A percentile compares a stretch with the other conserved stretches of the same genome.
Conservation (phyloP, 441 rosid genomes). For the Kokia cookei region DNA sequence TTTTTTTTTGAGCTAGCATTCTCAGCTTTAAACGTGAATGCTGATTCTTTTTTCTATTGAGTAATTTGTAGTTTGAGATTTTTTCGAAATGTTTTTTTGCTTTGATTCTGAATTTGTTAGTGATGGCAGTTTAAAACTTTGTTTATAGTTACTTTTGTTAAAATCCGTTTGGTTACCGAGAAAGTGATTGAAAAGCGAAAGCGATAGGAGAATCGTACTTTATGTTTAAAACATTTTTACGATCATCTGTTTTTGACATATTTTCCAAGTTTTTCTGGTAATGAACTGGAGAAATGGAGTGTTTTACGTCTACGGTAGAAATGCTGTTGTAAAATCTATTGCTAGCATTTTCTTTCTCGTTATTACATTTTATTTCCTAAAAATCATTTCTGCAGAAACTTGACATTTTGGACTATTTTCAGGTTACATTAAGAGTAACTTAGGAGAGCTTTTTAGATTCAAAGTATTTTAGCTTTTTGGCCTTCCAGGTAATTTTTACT, state of each 20-base stretch:
- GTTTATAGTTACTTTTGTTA: neutral
- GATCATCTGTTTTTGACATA: neutral
- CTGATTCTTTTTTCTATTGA: neutral
- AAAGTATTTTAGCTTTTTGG: slow-evolving; percentile 4
- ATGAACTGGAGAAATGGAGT: neutral
- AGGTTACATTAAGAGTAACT: neutral
- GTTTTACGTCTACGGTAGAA: neutral
- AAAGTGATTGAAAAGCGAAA: slow-evolving; percentile 10
- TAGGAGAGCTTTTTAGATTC: neutral
- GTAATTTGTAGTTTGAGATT: neutral
- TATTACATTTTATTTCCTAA: neutral
- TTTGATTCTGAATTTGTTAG: neutral
- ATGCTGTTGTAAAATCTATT: neutral
- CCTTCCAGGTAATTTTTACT: slow-evolving; percentile 11
- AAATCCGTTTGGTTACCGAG: slow-evolving; percentile 15
- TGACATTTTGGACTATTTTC: slow-evolving; percentile 1
- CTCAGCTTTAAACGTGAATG: neutral
- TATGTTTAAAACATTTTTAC: neutral
- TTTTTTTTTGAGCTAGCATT: neutral
- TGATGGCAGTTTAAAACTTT: neutral
- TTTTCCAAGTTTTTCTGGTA: neutral
- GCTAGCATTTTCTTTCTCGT: neutral
- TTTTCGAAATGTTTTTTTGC: neutral
- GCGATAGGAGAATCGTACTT: neutral
- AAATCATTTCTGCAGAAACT: neutral